Percentiles rank a stretch among this genome's conserved stretches.
Evolutionary conservation across 441 rosid species (phyloP).

Genomic region (Gossypium trilobum): DNA sequence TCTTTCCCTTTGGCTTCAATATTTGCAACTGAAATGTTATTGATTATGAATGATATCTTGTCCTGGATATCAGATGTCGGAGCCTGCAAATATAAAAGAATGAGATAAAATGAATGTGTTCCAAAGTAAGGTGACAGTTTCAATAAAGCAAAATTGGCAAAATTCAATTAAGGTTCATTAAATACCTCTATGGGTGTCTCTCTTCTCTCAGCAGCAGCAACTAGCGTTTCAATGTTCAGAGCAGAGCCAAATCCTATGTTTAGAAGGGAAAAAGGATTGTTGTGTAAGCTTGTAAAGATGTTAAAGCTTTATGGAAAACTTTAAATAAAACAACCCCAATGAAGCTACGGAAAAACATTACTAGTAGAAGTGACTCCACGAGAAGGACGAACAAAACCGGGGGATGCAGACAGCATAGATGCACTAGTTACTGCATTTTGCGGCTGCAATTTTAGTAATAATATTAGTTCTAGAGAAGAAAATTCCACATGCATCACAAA

Average conservation of each 20-base stretch:
- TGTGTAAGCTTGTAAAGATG: not conserved
- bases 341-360: conserved; percentile 26
- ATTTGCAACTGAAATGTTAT: conserved; percentile 79
- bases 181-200: conserved; percentile 81
- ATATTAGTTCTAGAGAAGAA: not conserved
- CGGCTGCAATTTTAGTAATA: conserved; percentile 15
- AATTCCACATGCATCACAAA: not conserved
- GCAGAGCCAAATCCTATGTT: conserved; percentile 92
- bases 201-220: conserved; percentile 97
- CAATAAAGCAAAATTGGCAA: not conserved
- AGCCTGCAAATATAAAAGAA: conserved; percentile 44
- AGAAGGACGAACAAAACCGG: conserved; percentile 61
- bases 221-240: conserved; percentile 90
- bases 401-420: conserved; percentile 41
- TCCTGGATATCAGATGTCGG: conserved; percentile 83
- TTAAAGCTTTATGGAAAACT: not conserved
- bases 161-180: not conserved
- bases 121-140: not conserved
- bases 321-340: not conserved
- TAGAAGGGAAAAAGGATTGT: not conserved
- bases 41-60: conserved; percentile 80
- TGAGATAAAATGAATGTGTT: not conserved
- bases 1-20: conserved; percentile 81
- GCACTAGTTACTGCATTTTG: conserved; percentile 40
- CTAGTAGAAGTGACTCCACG: conserved; percentile 75